Evolutionary conservation across 2,329 filamentous ascomycete species (phyloP).

Genomic region (Thielaviopsis euricoi): DNA sequence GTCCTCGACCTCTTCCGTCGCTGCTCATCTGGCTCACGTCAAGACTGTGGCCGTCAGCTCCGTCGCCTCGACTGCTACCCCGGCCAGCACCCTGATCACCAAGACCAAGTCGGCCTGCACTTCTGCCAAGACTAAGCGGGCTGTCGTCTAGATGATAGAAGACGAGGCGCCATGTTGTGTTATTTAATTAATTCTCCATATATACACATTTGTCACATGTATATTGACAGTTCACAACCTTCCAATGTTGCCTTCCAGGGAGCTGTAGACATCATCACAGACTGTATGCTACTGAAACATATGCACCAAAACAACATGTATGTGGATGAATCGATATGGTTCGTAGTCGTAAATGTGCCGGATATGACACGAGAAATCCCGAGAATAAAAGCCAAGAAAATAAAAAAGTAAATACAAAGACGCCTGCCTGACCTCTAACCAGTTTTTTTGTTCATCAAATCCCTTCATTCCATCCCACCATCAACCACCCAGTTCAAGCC

Average conservation of each 20-base stretch:
- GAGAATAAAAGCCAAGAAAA: background rate
- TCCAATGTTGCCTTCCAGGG: background rate
- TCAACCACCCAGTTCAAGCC: constrained; percentile 17
- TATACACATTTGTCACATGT: background rate
- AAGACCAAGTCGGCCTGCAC: constrained; percentile 3
- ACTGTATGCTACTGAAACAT: too few relatives aligned
- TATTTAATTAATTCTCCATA: background rate
- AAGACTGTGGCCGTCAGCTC: background rate
- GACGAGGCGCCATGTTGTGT: background rate
- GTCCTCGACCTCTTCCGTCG: background rate
- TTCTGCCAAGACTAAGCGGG: constrained; percentile 1
- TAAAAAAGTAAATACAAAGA: background rate
- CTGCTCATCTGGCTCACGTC: background rate
- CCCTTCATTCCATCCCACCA: background rate
- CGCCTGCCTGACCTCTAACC: background rate
- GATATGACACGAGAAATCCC: too few relatives aligned
- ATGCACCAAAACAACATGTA: too few relatives aligned
- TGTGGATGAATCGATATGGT: too few relatives aligned
- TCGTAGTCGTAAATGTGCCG: too few relatives aligned
- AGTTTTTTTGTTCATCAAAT: background rate
- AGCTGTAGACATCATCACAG: too few relatives aligned
- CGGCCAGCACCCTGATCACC: background rate
- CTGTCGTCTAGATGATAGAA: background rate
- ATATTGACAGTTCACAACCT: background rate
- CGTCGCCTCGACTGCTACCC: background rate